These are phyloP conservation scores for Rhizopogon vinicolor DNA, from an alignment of 768 basidiomycete species.

Conservation along the genomic window DNA sequence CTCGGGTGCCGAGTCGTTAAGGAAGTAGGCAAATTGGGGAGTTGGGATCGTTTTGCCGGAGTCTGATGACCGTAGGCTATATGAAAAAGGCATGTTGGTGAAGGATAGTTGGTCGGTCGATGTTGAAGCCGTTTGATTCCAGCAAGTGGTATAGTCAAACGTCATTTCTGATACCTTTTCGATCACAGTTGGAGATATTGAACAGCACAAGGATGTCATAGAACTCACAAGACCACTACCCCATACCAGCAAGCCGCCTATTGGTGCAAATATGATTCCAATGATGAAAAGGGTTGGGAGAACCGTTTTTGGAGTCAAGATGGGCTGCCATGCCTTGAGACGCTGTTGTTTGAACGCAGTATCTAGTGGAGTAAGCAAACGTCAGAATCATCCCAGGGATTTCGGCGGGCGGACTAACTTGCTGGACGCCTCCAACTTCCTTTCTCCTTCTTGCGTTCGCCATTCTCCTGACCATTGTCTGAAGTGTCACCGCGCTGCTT, in stretches of 20 bases:
- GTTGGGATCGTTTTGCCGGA: constrained; percentile 38
- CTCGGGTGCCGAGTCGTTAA: constrained; percentile 40
- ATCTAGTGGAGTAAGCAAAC: constrained; percentile 42
- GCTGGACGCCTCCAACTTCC: constrained; percentile 82
- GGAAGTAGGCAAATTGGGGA: constrained; percentile 75
- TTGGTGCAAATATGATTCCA: constrained; percentile 92
- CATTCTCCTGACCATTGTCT: constrained; percentile 33
- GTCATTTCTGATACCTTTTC: constrained; percentile 85
- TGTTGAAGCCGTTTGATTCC: constrained; percentile 43
- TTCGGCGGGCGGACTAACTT: constrained; percentile 42
- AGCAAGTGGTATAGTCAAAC: constrained; percentile 93
- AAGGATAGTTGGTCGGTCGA: constrained; percentile 35
- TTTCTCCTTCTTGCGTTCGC: constrained; percentile 74
- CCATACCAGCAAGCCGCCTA: constrained; percentile 94
- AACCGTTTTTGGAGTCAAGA: constrained; percentile 96
- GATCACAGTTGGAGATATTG: not conserved
- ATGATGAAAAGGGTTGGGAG: constrained; percentile 95
- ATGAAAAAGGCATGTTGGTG: constrained; percentile 58
- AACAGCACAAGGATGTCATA: constrained; percentile 9
- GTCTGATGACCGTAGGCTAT: constrained; percentile 56
- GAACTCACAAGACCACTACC: constrained; percentile 62
- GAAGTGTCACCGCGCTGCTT: constrained; percentile 28
- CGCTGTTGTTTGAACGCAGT: constrained; percentile 99
- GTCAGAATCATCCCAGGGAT: constrained; percentile 10
- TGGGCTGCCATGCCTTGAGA: constrained; percentile 99